phyloP scores from a whole-genome alignment of 2,329 filamentous ascomycete species.

The Neodidymelliopsis sp. region DNA sequence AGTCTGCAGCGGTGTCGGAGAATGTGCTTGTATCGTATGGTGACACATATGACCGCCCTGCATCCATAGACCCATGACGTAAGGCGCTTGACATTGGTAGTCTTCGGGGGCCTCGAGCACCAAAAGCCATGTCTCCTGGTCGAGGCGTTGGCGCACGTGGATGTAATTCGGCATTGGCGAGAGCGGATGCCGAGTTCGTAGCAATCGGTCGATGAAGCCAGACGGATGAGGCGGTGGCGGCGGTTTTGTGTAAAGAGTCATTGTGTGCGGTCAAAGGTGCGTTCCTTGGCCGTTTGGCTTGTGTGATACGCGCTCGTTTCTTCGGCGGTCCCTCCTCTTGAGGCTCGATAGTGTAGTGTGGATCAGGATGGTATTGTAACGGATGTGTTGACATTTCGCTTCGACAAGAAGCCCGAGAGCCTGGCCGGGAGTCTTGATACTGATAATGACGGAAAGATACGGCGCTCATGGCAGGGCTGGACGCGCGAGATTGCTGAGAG shows the following conservation, averaged over 20 bases:
- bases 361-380: constrained; percentile 29
- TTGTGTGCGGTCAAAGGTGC: constrained; percentile 74
- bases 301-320: constrained; percentile 82
- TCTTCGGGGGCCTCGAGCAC: constrained; percentile 40
- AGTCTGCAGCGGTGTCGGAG: constrained; percentile 55
- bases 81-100: constrained; percentile 57
- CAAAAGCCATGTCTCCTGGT: constrained; percentile 58
- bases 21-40: constrained; percentile 44
- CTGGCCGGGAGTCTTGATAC: constrained; percentile 46
- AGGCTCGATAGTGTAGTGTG: constrained; percentile 36
- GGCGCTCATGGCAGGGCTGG: constrained; percentile 55
- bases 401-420: constrained; percentile 49
- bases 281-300: constrained; percentile 75
- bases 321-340: constrained; percentile 65
- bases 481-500: constrained; percentile 50
- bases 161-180: constrained; percentile 70
- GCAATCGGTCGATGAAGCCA: constrained; percentile 81
- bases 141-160: constrained; percentile 80
- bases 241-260: constrained; percentile 86
- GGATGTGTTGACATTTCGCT: constrained; percentile 36
- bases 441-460: constrained; percentile 47
- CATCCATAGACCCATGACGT: constrained; percentile 67
- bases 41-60: constrained; percentile 39
- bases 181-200: constrained; percentile 56
- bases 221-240: constrained; percentile 87